Base-by-base conservation (phyloP, 1,284 basidiomycete genomes). In the Schizopora paradoxa region DNA sequence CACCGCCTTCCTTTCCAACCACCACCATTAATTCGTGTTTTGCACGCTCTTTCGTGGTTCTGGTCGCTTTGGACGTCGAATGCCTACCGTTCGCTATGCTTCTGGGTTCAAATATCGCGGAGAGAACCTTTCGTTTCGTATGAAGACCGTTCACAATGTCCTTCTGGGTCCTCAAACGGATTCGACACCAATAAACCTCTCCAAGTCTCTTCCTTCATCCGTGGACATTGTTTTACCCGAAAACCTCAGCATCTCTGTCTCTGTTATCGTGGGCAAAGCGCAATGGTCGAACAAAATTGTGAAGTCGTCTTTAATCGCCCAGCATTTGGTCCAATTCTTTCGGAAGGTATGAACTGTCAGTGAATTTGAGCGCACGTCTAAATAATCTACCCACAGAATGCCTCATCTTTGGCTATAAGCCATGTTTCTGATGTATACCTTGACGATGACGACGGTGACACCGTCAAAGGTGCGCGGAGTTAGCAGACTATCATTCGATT, bases 151-250 rank as follows among this genome's bases (percentile, higher is more conserved):
- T 7, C 71, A 73, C 51, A 51, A 61, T 29, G 54, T 82, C 21
- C 55, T 64, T 8, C 52, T 67, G 13, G 67, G 64, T n/a, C 49
- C 59, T 2, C 61, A 68, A 0, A n/a, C n/a, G n/a, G n/a, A n/a
- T 67, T 70, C 5, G 57, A 63, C 10, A 45, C 45, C 2, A 43
- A 62, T 7, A 49, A 59, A 51, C 53, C 46, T 68, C 43, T 69
- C 60, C 54, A 65, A 61, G 43, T 67, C 57, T 47, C 55, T 76
- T 22, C 74, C 77, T 16, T 66, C 68, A 21, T 57, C 66, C 37
- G 56, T 82, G 31, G 76, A 81, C 56, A 66, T 83, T 19, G 56
- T 75, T 43, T 63, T 75, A 33, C 60, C 68, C 25, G 73, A 77
- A 7, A 69, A 72, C 57, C 57, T 86, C 35, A 55, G 66, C 25